These are phyloP conservation scores for Farysia itapuensis DNA, from an alignment of 1,284 basidiomycete species.

Conservation along the genomic window DNA sequence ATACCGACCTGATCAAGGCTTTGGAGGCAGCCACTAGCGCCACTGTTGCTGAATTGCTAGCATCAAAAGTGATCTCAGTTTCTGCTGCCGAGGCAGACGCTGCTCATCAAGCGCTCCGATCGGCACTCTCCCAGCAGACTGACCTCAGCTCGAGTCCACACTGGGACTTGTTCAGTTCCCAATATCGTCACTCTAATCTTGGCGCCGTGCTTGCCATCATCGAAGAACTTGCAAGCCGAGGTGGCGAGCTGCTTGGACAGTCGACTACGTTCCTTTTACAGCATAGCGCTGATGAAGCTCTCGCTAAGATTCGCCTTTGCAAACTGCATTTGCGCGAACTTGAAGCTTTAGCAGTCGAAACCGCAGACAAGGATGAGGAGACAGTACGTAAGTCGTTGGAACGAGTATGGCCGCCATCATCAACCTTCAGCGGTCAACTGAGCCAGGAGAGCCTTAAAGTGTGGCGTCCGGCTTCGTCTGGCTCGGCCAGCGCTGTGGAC, in stretches of 20 bases:
- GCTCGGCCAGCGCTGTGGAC: slow-evolving; percentile 16
- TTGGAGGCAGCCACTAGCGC: slow-evolving; percentile 18
- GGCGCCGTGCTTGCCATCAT: slow-evolving; percentile 12
- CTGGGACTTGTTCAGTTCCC: slow-evolving; percentile 29
- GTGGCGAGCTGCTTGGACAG: slow-evolving; percentile 9
- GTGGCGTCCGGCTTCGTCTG: slow-evolving; percentile 17
- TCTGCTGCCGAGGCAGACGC: slow-evolving; percentile 11
- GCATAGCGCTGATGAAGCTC: slow-evolving; percentile 26
- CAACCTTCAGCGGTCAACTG: slow-evolving; percentile 14
- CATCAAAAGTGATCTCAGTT: slow-evolving; percentile 8
- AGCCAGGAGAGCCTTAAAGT: slow-evolving; percentile 14
- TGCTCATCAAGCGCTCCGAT: slow-evolving; percentile 21
- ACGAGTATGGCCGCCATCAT: slow-evolving; percentile 24
- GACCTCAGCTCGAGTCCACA: not conserved
- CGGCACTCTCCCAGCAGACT: slow-evolving; percentile 7
- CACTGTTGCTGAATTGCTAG: slow-evolving; percentile 11
- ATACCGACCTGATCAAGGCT: slow-evolving; percentile 2
- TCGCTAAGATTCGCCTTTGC: slow-evolving; percentile 12
- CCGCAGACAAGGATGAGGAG: slow-evolving; percentile 4
- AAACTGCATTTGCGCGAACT: slow-evolving; percentile 11
- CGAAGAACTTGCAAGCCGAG: slow-evolving; percentile 1
- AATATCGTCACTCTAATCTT: slow-evolving; percentile 29
- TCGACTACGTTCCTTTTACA: slow-evolving; percentile 24
- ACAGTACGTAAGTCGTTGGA: slow-evolving; percentile 18
- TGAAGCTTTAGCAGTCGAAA: slow-evolving; percentile 10